Evolutionary conservation across 495 filamentous ascomycete species (phyloP).

Genomic region (Xeromyces bisporus): DNA sequence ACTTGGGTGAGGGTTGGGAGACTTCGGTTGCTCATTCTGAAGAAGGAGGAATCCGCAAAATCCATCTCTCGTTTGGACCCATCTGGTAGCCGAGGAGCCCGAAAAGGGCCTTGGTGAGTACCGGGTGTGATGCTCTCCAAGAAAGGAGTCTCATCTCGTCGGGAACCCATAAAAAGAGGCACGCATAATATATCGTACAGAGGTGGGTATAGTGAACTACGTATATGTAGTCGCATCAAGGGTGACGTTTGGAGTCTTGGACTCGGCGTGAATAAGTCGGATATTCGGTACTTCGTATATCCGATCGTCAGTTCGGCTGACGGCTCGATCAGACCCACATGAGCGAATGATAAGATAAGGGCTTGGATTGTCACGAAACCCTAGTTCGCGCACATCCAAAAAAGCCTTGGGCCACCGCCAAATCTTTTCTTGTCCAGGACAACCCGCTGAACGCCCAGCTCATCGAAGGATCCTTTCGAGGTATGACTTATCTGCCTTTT

Average conservation of each 20-base stretch:
- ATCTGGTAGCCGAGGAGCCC: conserved; percentile 3
- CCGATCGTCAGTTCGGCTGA: too few relatives aligned
- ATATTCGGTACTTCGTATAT: too few relatives aligned
- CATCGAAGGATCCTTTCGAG: conserved; percentile 22
- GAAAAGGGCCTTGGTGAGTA: too few relatives aligned
- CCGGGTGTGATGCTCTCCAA: conserved; percentile 1
- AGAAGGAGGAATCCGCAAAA: conserved; percentile 14
- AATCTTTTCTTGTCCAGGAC: conserved; percentile 1
- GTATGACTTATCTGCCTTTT: conserved; percentile 22
- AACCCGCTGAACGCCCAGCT: conserved; percentile 13
- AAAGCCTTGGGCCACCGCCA: background rate
- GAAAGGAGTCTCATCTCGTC: too few relatives aligned
- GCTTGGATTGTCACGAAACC: conserved; percentile 4
- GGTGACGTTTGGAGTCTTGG: too few relatives aligned
- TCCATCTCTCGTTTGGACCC: conserved; percentile 7
- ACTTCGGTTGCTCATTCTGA: conserved; percentile 3
- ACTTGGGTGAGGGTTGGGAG: conserved; percentile 12
- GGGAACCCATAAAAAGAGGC: too few relatives aligned
- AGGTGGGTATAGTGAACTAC: too few relatives aligned
- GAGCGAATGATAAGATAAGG: background rate
- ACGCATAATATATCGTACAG: too few relatives aligned
- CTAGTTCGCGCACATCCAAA: conserved; percentile 5
- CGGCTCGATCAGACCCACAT: too few relatives aligned
- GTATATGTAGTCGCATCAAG: too few relatives aligned
- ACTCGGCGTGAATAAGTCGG: too few relatives aligned